Conservation (phyloP, 2,329 filamentous ascomycete species). For the Apiospora phragmitis region DNA sequence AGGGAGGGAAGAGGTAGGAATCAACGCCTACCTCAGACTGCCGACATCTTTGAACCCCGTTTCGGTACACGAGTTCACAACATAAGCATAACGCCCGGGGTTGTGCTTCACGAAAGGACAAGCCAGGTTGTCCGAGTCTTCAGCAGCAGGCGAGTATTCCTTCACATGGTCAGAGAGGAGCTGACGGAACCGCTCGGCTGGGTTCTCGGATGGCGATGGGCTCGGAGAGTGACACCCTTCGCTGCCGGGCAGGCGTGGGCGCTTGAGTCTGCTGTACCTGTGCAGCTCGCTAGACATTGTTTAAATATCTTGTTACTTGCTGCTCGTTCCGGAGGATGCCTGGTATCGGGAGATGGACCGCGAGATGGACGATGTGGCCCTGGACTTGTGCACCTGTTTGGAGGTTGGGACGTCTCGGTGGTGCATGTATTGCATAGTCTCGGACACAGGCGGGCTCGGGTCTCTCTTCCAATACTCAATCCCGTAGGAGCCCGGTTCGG, state of each 20-base stretch:
- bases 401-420: background rate
- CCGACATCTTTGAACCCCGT: constrained; percentile 1
- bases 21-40: background rate
- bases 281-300: background rate
- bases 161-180: background rate
- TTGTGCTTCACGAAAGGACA: background rate
- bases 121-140: background rate
- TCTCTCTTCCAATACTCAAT: constrained; percentile 10
- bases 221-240: background rate
- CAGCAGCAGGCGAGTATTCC: background rate
- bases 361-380: background rate
- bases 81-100: background rate
- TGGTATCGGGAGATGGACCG: background rate
- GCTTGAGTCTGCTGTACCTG: background rate
- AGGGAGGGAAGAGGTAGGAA: background rate
- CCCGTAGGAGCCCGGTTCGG: background rate
- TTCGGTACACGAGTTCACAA: background rate
- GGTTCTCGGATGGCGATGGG: background rate
- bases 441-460: background rate
- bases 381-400: background rate
- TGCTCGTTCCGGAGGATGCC: background rate
- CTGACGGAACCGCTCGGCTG: background rate
- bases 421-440: constrained; percentile 5
- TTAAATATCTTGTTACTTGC: background rate
- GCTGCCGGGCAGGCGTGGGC: background rate